Evolutionary conservation across 2,329 filamentous ascomycete species (phyloP).

Genomic region (Fusarium continuum): DNA sequence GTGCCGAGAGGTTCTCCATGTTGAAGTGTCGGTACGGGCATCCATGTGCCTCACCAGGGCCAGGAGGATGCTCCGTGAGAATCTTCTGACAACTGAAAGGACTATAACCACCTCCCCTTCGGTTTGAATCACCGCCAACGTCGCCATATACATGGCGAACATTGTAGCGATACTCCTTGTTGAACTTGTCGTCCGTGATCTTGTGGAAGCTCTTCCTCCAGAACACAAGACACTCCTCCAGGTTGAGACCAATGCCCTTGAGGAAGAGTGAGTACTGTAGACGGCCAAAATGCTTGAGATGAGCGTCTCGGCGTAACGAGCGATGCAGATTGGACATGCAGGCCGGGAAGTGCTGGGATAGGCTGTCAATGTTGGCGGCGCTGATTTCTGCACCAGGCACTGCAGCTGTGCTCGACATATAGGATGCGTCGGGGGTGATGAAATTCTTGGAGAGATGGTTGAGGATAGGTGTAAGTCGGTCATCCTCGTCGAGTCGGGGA

Average conservation of each 20-base stretch:
- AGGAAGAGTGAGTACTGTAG: constrained; percentile 96
- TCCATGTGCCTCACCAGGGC: constrained; percentile 89
- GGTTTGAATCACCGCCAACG: constrained; percentile 90
- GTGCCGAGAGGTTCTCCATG: constrained; percentile 80
- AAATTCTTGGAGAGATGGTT: constrained; percentile 94
- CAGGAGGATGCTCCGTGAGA: constrained; percentile 85
- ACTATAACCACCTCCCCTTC: constrained; percentile 86
- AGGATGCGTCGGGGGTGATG: constrained; percentile 86
- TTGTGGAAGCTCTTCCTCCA: constrained; percentile 89
- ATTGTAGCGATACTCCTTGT: constrained; percentile 98
- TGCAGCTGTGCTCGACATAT: constrained; percentile 69
- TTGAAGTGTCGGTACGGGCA: constrained; percentile 96
- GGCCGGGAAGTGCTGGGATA: constrained; percentile 85
- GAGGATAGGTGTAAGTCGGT: constrained; percentile 77
- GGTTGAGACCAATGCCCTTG: constrained; percentile 89
- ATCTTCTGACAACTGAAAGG: constrained; percentile 97
- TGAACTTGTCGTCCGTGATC: constrained; percentile 92
- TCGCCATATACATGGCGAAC: constrained; percentile 95
- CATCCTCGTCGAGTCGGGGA: constrained; percentile 94
- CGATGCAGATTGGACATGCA: constrained; percentile 95
- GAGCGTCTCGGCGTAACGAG: constrained; percentile 83
- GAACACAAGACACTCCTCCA: constrained; percentile 93
- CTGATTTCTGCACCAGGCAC: constrained; percentile 78
- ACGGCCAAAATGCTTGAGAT: constrained; percentile 92
- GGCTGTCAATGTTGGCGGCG: constrained; percentile 79